Evolutionary conservation across 2,329 filamentous ascomycete species (phyloP).

Genomic region (Neonectria ditissima): DNA sequence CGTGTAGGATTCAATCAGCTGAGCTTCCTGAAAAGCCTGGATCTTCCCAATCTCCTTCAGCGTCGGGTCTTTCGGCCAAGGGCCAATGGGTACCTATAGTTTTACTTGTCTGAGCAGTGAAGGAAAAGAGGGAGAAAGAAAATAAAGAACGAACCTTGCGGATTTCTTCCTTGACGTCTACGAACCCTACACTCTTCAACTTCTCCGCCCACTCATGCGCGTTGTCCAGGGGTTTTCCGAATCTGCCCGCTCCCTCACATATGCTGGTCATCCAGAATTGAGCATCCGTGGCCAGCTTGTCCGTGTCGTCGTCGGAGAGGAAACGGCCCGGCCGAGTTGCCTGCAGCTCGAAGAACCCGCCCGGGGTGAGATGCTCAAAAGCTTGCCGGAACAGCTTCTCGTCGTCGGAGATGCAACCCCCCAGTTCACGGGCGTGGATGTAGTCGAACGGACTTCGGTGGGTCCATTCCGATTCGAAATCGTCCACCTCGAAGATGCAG

Average conservation of each 20-base stretch:
- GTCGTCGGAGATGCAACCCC: constrained; percentile 5
- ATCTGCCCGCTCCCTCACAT: not conserved
- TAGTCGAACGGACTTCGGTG: constrained; percentile 13
- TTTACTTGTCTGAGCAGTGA: too few relatives aligned
- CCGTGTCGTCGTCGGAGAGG: constrained; percentile 10
- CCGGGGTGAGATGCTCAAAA: not conserved
- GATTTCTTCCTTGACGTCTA: constrained; percentile 16
- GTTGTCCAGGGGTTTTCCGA: constrained; percentile 17
- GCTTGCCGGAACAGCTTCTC: not conserved
- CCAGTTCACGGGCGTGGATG: constrained; percentile 8
- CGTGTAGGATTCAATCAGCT: too few relatives aligned
- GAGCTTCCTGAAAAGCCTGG: too few relatives aligned
- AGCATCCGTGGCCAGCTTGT: constrained; percentile 4
- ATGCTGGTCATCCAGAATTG: constrained; percentile 1
- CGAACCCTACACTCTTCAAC: constrained; percentile 14
- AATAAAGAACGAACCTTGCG: constrained; percentile 12
- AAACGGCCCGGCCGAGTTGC: not conserved
- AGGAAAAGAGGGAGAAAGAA: too few relatives aligned
- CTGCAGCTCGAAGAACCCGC: not conserved
- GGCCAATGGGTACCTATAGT: too few relatives aligned
- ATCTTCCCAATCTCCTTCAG: too few relatives aligned
- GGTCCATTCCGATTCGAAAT: not conserved
- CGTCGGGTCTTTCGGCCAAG: too few relatives aligned
- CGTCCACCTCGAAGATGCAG: too few relatives aligned
- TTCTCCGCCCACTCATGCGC: constrained; percentile 2